phyloP scores from a whole-genome alignment of 2,329 filamentous ascomycete genomes.

The Myriosclerotinia curreyana region DNA sequence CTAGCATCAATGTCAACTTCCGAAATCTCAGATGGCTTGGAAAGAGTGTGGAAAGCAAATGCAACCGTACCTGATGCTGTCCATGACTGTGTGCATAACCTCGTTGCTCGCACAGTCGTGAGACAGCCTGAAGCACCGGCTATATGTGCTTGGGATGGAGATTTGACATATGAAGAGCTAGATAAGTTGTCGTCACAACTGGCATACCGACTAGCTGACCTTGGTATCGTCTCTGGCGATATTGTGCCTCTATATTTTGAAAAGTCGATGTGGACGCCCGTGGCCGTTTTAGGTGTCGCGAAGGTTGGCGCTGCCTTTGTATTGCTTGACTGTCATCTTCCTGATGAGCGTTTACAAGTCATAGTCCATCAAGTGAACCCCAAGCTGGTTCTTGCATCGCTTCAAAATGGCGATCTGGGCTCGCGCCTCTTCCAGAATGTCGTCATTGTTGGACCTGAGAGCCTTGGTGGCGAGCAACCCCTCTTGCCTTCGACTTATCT shows the following conservation, averaged over 20 bases:
- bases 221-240: constrained; percentile 22
- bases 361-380: constrained; percentile 13
- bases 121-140: constrained; percentile 39
- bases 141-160: constrained; percentile 43
- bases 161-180: constrained; percentile 56
- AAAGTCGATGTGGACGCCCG: constrained; percentile 31
- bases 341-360: constrained; percentile 1
- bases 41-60: too few species aligned
- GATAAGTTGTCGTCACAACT: constrained; percentile 60
- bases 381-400: too few species aligned
- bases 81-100: too few species aligned
- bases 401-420: too few species aligned
- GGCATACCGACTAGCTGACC: constrained; percentile 50
- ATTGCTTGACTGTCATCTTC: constrained; percentile 31
- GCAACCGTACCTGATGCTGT: too few species aligned
- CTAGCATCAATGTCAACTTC: too few species aligned
- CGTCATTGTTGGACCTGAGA: too few species aligned
- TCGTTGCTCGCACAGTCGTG: too few species aligned
- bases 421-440: too few species aligned
- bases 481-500: too few species aligned
- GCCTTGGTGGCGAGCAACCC: too few species aligned
- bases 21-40: too few species aligned
- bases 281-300: constrained; percentile 35
- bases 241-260: constrained; percentile 29
- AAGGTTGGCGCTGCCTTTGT: constrained; percentile 36